phyloP scores from a whole-genome alignment of 2,329 filamentous ascomycete genomes.

The Colletotrichum karsti region DNA sequence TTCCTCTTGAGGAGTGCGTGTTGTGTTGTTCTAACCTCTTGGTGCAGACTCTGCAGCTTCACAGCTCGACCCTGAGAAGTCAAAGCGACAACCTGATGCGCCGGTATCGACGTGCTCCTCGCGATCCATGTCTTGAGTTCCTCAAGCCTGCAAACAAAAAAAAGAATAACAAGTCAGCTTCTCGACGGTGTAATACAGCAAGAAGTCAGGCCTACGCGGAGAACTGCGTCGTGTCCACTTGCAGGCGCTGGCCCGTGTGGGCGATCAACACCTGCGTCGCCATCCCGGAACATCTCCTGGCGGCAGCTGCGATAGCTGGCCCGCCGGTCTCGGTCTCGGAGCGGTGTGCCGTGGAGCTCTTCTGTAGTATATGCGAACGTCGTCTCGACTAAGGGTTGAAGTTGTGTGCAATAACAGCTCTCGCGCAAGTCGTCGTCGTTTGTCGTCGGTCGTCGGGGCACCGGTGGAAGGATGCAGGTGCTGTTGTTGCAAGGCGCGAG shows the following conservation, averaged over 20 bases:
- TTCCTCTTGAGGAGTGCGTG: not conserved
- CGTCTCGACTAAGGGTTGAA: not conserved
- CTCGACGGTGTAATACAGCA: not conserved
- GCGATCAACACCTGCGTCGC: slow-evolving; percentile 90
- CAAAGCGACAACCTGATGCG: slow-evolving; percentile 85
- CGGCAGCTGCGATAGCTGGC: slow-evolving; percentile 21
- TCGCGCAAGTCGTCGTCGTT: not conserved
- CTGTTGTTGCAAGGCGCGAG: slow-evolving; percentile 15
- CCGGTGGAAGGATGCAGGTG: not conserved
- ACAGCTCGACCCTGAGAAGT: slow-evolving; percentile 86
- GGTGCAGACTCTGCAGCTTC: slow-evolving; percentile 80
- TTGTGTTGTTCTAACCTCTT: slow-evolving; percentile 74
- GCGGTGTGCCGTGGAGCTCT: not conserved
- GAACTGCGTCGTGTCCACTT: slow-evolving; percentile 79
- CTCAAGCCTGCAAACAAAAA: slow-evolving; percentile 70
- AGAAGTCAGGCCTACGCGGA: slow-evolving; percentile 65
- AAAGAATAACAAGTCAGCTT: slow-evolving; percentile 16
- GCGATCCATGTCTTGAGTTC: slow-evolving; percentile 85
- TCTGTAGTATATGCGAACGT: not conserved
- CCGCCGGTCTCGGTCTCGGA: slow-evolving; percentile 1
- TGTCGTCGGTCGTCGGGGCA: not conserved
- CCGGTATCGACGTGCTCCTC: slow-evolving; percentile 75
- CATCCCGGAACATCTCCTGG: slow-evolving; percentile 72
- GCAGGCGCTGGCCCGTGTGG: slow-evolving; percentile 89
- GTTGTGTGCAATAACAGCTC: not conserved